phyloP scores from a whole-genome alignment of 306 rosid species.

The Citrullus mucosospermus region DNA sequence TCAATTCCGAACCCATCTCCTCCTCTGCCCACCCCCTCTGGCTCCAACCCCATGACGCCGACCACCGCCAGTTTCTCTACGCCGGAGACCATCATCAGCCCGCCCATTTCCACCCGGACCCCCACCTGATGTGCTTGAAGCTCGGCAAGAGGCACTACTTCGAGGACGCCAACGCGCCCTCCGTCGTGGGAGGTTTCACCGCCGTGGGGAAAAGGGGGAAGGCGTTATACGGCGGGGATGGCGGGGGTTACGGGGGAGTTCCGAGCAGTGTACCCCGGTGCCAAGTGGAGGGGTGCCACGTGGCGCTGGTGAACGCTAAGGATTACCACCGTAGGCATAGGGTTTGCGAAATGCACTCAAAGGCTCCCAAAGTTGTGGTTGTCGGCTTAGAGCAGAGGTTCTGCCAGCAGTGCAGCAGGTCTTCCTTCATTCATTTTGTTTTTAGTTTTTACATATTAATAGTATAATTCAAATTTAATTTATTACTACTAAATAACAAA shows the following conservation, averaged over 20 bases:
- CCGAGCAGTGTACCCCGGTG: constrained; percentile 43
- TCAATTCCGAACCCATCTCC: background rate
- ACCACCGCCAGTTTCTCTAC: constrained; percentile 14
- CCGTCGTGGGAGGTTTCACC: constrained; percentile 16
- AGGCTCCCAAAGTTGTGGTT: constrained; percentile 76
- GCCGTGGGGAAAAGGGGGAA: constrained; percentile 38
- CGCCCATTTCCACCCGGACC: constrained; percentile 47
- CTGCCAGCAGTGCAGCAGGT: constrained; percentile 99
- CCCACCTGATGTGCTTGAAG: constrained; percentile 72
- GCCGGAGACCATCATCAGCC: constrained; percentile 24
- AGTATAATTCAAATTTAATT: too few relatives aligned
- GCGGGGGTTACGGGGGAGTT: background rate
- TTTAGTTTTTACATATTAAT: too few relatives aligned
- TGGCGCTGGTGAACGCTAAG: constrained; percentile 63
- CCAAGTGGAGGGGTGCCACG: constrained; percentile 93
- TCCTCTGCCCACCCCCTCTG: background rate
- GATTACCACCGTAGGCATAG: constrained; percentile 92
- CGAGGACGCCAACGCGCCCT: constrained; percentile 36
- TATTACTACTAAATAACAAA: background rate
- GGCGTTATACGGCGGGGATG: constrained; percentile 5
- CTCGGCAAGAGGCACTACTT: constrained; percentile 89
- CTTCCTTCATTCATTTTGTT: background rate
- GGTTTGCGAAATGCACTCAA: constrained; percentile 89
- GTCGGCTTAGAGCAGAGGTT: constrained; percentile 79
- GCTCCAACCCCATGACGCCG: constrained; percentile 8